phyloP scores from a whole-genome alignment of 306 rosid species.

The Betula pendula region DNA sequence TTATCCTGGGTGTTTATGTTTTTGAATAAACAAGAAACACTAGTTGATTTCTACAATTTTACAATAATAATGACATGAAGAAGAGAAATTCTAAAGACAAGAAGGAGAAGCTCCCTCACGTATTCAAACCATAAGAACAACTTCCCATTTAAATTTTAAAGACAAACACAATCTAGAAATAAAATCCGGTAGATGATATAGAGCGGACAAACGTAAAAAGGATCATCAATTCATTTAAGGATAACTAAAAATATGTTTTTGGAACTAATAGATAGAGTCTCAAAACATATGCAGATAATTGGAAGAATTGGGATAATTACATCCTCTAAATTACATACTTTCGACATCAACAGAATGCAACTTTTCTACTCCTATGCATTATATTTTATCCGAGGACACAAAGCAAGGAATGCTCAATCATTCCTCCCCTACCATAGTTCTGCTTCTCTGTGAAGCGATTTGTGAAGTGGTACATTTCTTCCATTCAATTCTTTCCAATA shows the following conservation, averaged over 20 bases:
- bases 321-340: background rate
- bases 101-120: background rate
- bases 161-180: background rate
- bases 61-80: background rate
- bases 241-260: background rate
- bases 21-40: background rate
- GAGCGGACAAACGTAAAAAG: background rate
- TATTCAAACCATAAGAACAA: background rate
- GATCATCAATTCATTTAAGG: background rate
- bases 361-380: background rate
- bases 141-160: background rate
- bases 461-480: conserved; percentile 1
- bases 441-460: background rate
- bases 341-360: background rate
- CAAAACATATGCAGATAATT: background rate
- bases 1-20: background rate
- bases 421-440: background rate
- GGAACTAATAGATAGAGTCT: background rate
- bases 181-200: background rate
- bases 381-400: background rate
- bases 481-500: background rate
- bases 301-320: background rate
- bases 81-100: background rate
- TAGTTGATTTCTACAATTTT: background rate
- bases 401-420: background rate